phyloP scores from a whole-genome alignment of 116 monocot genomes.

The Trichopus zeylanicus region DNA sequence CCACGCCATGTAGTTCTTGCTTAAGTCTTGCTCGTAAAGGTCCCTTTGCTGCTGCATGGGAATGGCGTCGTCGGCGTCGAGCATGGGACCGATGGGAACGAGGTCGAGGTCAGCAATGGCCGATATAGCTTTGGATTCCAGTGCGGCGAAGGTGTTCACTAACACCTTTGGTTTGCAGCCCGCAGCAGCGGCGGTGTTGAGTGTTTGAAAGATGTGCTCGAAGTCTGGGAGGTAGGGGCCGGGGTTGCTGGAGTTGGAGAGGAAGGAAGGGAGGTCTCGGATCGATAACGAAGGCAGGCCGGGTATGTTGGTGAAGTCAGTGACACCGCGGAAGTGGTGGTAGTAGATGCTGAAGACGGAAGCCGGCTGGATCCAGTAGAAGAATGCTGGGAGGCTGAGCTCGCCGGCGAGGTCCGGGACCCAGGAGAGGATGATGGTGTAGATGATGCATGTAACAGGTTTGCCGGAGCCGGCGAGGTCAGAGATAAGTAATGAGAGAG shows the following conservation, averaged over 20 bases:
- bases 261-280: background rate
- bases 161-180: background rate
- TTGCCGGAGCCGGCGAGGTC: background rate
- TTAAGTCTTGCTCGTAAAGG: background rate
- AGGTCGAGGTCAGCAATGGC: background rate
- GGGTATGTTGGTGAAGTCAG: background rate
- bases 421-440: background rate
- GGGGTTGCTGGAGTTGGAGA: background rate
- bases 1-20: background rate
- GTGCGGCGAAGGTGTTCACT: background rate
- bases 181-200: too few relatives aligned
- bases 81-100: background rate
- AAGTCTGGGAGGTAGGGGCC: background rate
- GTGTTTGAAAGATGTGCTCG: background rate
- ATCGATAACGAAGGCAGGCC: background rate
- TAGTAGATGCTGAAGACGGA: background rate
- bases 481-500: background rate
- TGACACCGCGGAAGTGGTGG: background rate
- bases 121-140: background rate
- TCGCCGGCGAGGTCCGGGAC: background rate
- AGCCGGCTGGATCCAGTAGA: slow-evolving; percentile 1
- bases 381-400: background rate
- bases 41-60: too few relatives aligned
- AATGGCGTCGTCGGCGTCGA: background rate
- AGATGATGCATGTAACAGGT: too few relatives aligned